phyloP scores from a whole-genome alignment of 139 green algal species.

The Micractinium conductrix region DNA sequence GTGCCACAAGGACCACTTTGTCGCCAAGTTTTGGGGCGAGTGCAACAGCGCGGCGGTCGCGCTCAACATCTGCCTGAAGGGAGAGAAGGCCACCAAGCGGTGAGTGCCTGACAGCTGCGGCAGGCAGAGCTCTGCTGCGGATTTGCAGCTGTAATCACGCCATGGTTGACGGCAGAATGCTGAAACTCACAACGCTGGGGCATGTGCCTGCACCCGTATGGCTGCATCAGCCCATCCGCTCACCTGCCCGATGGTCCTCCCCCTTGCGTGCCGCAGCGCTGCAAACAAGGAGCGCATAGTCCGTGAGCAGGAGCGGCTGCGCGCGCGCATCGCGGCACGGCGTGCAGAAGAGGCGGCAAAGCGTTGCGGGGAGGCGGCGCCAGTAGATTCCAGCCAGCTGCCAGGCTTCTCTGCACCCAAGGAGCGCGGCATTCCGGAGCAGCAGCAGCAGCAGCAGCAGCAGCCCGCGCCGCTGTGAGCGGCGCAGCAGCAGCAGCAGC shows the following conservation, averaged over 20 bases:
- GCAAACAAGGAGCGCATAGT: slow-evolving; percentile 39
- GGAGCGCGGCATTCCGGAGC: not conserved
- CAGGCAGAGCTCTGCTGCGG: too few relatives aligned
- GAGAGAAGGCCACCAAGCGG: slow-evolving; percentile 81
- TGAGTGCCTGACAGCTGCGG: too few relatives aligned
- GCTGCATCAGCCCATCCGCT: too few relatives aligned
- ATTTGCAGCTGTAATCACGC: too few relatives aligned
- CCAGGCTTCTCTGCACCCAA: slow-evolving; percentile 9
- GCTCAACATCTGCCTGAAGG: slow-evolving; percentile 71
- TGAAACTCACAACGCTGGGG: too few relatives aligned
- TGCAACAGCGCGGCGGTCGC: slow-evolving; percentile 77
- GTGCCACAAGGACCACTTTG: slow-evolving; percentile 73
- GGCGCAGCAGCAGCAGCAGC: slow-evolving; percentile 12
- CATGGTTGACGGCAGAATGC: too few relatives aligned
- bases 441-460: slow-evolving; percentile 1
- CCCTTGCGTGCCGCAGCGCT: not conserved
- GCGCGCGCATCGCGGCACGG: slow-evolving; percentile 4
- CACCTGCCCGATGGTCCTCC: not conserved
- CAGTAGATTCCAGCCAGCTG: not conserved
- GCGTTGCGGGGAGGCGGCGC: not conserved
- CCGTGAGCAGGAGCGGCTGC: slow-evolving; percentile 39
- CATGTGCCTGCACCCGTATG: too few relatives aligned
- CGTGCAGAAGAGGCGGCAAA: not conserved
- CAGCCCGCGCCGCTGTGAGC: not conserved
- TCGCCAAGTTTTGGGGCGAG: slow-evolving; percentile 72